phyloP scores from a whole-genome alignment of 1,284 basidiomycete species.

The Mixia osmundae region DNA sequence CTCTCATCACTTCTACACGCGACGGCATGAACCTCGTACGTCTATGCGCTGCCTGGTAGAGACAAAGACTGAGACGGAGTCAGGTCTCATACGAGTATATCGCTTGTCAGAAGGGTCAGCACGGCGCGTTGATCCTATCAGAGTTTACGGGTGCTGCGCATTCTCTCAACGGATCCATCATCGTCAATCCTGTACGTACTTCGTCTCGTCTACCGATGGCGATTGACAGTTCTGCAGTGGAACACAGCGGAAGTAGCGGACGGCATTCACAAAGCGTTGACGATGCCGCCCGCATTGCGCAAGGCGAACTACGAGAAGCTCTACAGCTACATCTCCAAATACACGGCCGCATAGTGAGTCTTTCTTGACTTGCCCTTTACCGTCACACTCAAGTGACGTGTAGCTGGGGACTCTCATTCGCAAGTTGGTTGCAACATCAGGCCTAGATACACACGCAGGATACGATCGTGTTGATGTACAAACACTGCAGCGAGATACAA shows the following conservation, averaged over 20 bases:
- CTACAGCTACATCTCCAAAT: constrained; percentile 46
- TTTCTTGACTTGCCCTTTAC: too few species aligned
- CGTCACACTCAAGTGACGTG: background rate
- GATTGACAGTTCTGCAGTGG: constrained; percentile 15
- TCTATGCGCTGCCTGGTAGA: background rate
- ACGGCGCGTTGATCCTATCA: constrained; percentile 91
- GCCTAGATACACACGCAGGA: too few species aligned
- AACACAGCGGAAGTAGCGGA: constrained; percentile 68
- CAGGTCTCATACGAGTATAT: constrained; percentile 99
- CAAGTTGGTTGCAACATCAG: background rate
- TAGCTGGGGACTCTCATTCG: constrained; percentile 1
- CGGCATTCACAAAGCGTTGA: constrained; percentile 81
- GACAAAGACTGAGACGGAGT: background rate
- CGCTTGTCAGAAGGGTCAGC: constrained; percentile 66
- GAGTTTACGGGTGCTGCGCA: constrained; percentile 98
- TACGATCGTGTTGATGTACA: too few species aligned
- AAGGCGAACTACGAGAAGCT: constrained; percentile 84
- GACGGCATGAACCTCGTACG: constrained; percentile 96
- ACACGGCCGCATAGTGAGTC: constrained; percentile 1
- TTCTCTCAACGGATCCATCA: constrained; percentile 71
- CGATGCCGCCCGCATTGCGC: constrained; percentile 53
- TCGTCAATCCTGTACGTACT: constrained; percentile 63
- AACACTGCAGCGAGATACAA: too few species aligned
- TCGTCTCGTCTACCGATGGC: background rate
- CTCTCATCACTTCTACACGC: constrained; percentile 77